A percentile compares a stretch with the other conserved stretches of the same genome.
Conservation (phyloP, 257 asterid genomes). For the Lantana camara region DNA sequence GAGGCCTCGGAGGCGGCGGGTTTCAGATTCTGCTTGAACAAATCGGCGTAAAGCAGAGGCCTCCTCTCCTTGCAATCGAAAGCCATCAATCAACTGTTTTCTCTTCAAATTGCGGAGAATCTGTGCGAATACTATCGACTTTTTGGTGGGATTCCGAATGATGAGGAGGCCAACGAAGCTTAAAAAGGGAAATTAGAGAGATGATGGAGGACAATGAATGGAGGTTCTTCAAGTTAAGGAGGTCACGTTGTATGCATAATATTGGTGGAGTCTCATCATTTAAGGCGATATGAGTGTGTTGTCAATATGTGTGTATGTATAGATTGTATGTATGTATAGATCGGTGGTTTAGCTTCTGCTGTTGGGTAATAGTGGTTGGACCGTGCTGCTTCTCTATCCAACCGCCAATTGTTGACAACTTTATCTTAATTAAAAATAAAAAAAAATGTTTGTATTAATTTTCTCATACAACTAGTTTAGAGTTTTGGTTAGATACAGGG, state of each 20-base stretch:
- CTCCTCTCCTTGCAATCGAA: constrained; percentile 38
- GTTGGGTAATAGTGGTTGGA: constrained; percentile 51
- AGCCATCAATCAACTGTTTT: too few relatives aligned
- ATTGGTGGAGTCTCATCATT: constrained; percentile 13
- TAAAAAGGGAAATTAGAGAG: background rate
- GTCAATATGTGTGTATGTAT: too few relatives aligned
- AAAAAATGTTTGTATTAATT: background rate
- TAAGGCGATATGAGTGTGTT: too few relatives aligned
- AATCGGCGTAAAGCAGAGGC: constrained; percentile 42
- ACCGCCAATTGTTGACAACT: constrained; percentile 47
- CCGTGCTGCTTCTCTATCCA: constrained; percentile 41
- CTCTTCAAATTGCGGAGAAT: background rate
- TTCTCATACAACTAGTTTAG: too few relatives aligned
- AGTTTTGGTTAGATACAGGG: too few relatives aligned
- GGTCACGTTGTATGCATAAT: constrained; percentile 27
- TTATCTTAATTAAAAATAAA: background rate
- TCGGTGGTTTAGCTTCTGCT: constrained; percentile 15
- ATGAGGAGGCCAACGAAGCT: background rate
- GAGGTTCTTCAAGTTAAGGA: background rate
- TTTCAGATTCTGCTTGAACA: constrained; percentile 30
- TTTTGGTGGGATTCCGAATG: background rate
- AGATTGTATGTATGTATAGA: too few relatives aligned
- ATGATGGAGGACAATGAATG: background rate
- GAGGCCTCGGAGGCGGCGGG: background rate
- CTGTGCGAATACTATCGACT: background rate